These are phyloP conservation scores for Tetrapisispora arboricola DNA, from an alignment of 805 yeast genomes.

Conservation along the genomic window DNA sequence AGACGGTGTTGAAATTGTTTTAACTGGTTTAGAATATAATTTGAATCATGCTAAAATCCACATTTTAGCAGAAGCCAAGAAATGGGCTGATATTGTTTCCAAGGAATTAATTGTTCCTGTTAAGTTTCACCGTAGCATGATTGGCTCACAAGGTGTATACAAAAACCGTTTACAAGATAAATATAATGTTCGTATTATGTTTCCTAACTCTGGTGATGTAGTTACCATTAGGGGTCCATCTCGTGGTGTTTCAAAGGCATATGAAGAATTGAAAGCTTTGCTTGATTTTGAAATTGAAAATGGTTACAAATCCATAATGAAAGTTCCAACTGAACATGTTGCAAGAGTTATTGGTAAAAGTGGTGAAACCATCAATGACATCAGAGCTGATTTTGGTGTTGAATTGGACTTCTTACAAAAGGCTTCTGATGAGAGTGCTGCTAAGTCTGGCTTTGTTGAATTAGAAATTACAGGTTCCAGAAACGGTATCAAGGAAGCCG, in stretches of 20 bases:
- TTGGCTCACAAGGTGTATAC: slow-evolving; percentile 75
- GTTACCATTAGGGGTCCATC: slow-evolving; percentile 77
- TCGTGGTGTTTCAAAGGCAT: slow-evolving; percentile 73
- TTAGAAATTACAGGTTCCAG: slow-evolving; percentile 72
- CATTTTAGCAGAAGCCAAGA: slow-evolving; percentile 50
- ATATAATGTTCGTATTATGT: slow-evolving; percentile 69
- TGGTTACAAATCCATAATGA: slow-evolving; percentile 54
- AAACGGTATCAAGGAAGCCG: slow-evolving; percentile 64
- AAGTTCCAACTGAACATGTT: slow-evolving; percentile 64
- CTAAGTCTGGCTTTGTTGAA: slow-evolving; percentile 42
- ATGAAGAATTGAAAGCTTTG: slow-evolving; percentile 74
- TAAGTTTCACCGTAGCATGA: slow-evolving; percentile 68
- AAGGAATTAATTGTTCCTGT: slow-evolving; percentile 58
- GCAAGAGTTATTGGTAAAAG: slow-evolving; percentile 81
- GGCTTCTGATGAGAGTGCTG: slow-evolving; percentile 35
- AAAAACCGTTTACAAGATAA: slow-evolving; percentile 80
- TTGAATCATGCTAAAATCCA: slow-evolving; percentile 61
- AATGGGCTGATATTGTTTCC: slow-evolving; percentile 73
- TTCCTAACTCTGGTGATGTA: slow-evolving; percentile 61
- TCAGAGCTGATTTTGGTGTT: slow-evolving; percentile 51
- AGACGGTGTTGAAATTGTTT: slow-evolving; percentile 38
- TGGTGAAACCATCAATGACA: slow-evolving; percentile 75
- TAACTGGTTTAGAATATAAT: slow-evolving; percentile 71
- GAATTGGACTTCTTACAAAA: slow-evolving; percentile 38
- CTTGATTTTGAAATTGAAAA: slow-evolving; percentile 80